Base-by-base conservation (phyloP, 2,329 filamentous ascomycete species). In the Aspergillus awamori region DNA sequence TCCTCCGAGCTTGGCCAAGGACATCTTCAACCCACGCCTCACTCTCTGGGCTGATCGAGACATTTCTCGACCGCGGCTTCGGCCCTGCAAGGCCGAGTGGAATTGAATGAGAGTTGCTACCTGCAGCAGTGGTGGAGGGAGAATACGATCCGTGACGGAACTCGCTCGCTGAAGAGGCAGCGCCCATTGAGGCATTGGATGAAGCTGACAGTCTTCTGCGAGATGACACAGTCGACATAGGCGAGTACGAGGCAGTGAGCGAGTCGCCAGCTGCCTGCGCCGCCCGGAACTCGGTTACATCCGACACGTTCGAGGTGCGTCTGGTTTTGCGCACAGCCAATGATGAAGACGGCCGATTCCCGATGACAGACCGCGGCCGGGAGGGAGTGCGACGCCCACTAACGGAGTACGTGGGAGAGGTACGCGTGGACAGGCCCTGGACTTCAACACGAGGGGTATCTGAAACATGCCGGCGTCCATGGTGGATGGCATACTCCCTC, bases 401-500 rank as follows among this genome's bases (percentile, higher is more conserved):
- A 28, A 66, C 64, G 75, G 70, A 63, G 30, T 70, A 69, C 8
- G 70, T 67, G 4, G 72, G 72, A 13, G 76, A 72, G 5, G 65
- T 62, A 52, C 72, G 74, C 53, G 73, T 69, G 26, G 73, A 71
- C 22, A 83, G 71, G 10, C 83, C 84, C 57, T 85, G 77, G 15
- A 87, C 80, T 65, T 88, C 85, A 13, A 87, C 80, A 38, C 79
- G 80, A 22, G 74, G 74, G 11, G 81, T 81, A 39, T 86, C 84
- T 28, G 81, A 83, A 20, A 84, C 81, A 30, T 84, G 82, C 48
- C 86, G 87, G n/a, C 91, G 88, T 47, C 91, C 91, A 74, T 99
- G 95, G 73, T 99, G 95, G 61, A 88, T 87, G 7, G 93, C 93
- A 70, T 97, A 99, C 75, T 97, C 92, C 68, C 93, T 90, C 45